These are phyloP conservation scores for Blastobotrys proliferans DNA, from an alignment of 1,139 yeast species.

Conservation along the genomic window DNA sequence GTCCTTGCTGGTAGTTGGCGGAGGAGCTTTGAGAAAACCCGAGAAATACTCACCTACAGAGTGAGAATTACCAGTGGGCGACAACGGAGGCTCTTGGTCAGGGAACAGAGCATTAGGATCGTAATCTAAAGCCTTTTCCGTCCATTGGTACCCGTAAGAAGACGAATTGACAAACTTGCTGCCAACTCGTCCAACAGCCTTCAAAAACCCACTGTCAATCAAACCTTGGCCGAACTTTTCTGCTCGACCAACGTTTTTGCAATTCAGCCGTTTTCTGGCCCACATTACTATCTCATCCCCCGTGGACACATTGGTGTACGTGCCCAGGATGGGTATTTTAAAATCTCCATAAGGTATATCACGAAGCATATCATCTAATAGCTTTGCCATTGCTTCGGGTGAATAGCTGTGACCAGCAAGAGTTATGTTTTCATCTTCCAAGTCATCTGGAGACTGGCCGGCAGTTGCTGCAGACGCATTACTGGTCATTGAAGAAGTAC, in stretches of 20 bases:
- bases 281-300: constrained; percentile 59
- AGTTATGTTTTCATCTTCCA: constrained; percentile 22
- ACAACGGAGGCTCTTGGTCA: constrained; percentile 1
- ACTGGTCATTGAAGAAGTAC: constrained; percentile 2
- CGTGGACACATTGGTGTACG: constrained; percentile 55
- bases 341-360: constrained; percentile 42
- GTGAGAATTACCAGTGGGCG: constrained; percentile 2
- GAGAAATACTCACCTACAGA: constrained; percentile 13
- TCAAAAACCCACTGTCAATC: constrained; percentile 55
- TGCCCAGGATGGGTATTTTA: constrained; percentile 56
- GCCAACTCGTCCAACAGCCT: constrained; percentile 50
- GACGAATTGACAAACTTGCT: constrained; percentile 65
- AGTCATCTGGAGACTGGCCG: background rate
- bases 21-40: constrained; percentile 12
- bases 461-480: no score
- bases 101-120: constrained; percentile 15
- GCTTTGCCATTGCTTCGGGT: constrained; percentile 21
- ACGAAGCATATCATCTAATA: constrained; percentile 40
- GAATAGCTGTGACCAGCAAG: constrained; percentile 29
- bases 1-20: constrained; percentile 12
- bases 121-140: constrained; percentile 42
- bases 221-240: constrained; percentile 75
- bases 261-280: constrained; percentile 42
- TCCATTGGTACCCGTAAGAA: constrained; percentile 73
- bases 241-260: constrained; percentile 52